Evolutionary conservation across 495 filamentous ascomycete genomes (phyloP), one percentile per base, ranked within the genome.

Genomic region (Podospora tetraspora): DNA sequence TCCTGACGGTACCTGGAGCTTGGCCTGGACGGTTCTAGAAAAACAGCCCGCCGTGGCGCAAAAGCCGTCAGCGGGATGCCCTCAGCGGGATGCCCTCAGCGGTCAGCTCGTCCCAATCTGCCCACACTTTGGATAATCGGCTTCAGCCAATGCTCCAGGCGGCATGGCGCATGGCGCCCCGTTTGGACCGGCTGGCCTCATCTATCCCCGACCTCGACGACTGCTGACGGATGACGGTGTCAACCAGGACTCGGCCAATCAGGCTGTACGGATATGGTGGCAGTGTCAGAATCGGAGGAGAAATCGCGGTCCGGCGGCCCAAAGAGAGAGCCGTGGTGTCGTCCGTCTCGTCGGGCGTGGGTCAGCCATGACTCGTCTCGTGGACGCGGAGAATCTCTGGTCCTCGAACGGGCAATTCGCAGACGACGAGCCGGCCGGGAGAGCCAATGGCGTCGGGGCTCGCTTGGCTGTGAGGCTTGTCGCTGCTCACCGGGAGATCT

Each of bases 61-160:
- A 56, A 25, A 57, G 63, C 63, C 63, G 63, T 64, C 23, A 25
- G 23, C 37, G 32, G 62, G n/a, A n/a, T 8, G 5, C 11, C 5
- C 5, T n/a, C 32, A 52, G 6, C 37, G 37, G 37, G n/a, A n/a
- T 8, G 5, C 11, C 5, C 5, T n/a, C 32, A 52, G 6, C 37
- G 37, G 37, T 68, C 58, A 37, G 22, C 43, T 56, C 22, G 23
- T 19, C 27, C 69, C 57, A 76, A 76, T 76, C 64, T 73, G 65
- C 62, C 65, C 69, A 68, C 69, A 77, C 75, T 77, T 77, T 77
- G 75, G 75, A 77, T 77, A 77, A 76, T 74, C 68, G 61, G 34
- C 27, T 52, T 64, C 58, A 68, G 69, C 62, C 63, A 71, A 67
- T 66, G 68, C 65, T 63, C 43, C 13, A 25, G 64, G 16, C 57